Evolutionary conservation across 306 rosid species (phyloP).

Genomic region (Cucumis hystrix): DNA sequence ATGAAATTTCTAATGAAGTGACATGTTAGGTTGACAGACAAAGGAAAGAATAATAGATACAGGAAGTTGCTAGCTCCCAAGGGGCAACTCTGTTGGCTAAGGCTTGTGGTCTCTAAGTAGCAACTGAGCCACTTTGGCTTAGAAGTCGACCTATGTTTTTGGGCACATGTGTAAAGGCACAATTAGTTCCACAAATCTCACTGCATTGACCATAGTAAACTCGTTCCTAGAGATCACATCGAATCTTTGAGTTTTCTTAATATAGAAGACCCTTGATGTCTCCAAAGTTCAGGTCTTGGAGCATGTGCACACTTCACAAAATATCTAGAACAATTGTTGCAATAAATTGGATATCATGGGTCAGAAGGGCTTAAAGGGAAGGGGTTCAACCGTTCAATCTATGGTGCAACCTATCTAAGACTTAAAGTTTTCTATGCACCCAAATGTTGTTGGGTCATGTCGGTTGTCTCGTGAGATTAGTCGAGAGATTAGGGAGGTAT

Average conservation of each 20-base stretch:
- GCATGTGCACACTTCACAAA: not conserved
- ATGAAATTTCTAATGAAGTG: not conserved
- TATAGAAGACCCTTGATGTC: not conserved
- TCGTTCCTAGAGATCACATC: not conserved
- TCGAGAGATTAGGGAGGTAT: not conserved
- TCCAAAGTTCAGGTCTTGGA: not conserved
- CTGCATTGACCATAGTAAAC: too few species aligned
- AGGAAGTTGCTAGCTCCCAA: not conserved
- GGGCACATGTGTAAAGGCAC: too few species aligned
- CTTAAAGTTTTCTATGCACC: not conserved
- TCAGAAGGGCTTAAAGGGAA: not conserved
- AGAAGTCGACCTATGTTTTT: too few species aligned
- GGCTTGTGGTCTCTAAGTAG: not conserved
- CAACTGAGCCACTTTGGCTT: not conserved
- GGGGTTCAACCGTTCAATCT: not conserved
- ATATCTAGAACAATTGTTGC: not conserved
- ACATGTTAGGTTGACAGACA: not conserved
- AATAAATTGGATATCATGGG: not conserved
- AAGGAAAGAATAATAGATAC: not conserved
- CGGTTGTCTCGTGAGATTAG: not conserved
- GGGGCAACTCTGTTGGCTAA: not conserved
- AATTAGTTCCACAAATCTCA: too few species aligned
- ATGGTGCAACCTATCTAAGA: not conserved
- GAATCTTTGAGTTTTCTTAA: not conserved
- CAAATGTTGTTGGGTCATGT: not conserved